These are phyloP conservation scores for Kodamaea plutei DNA, from an alignment of 1,139 yeast species.

Conservation along the genomic window DNA sequence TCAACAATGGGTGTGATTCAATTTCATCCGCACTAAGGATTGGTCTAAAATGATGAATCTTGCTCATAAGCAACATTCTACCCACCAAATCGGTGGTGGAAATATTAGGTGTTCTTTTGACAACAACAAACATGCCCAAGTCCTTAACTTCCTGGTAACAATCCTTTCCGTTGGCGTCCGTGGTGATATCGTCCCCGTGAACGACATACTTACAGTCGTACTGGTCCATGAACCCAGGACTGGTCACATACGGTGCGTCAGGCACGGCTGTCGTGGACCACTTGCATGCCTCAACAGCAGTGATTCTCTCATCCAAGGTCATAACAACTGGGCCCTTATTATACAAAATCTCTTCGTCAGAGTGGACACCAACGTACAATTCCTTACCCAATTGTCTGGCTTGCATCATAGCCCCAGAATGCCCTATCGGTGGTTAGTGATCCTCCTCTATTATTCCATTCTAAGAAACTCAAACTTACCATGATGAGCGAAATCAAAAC, in stretches of 20 bases:
- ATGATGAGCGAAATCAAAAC: constrained; percentile 96
- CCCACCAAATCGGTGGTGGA: constrained; percentile 94
- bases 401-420: constrained; percentile 93
- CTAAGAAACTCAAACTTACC: constrained; percentile 43
- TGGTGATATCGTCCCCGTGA: constrained; percentile 96
- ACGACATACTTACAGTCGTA: constrained; percentile 83
- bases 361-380: constrained; percentile 83
- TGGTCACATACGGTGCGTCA: constrained; percentile 94
- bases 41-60: constrained; percentile 51
- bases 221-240: constrained; percentile 70
- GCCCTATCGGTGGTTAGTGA: constrained; percentile 42
- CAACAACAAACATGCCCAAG: constrained; percentile 80
- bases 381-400: constrained; percentile 78
- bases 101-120: constrained; percentile 88
- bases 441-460: not conserved
- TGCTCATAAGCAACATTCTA: constrained; percentile 68
- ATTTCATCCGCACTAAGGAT: constrained; percentile 20
- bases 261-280: constrained; percentile 78
- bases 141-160: constrained; percentile 84
- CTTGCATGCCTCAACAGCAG: constrained; percentile 84
- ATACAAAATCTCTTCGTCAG: constrained; percentile 75
- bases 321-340: constrained; percentile 96
- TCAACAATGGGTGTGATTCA: constrained; percentile 26
- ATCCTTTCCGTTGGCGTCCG: constrained; percentile 93
- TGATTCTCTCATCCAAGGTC: constrained; percentile 71